Conservation (phyloP, 768 basidiomycete species). For the Podaxis sp. region DNA sequence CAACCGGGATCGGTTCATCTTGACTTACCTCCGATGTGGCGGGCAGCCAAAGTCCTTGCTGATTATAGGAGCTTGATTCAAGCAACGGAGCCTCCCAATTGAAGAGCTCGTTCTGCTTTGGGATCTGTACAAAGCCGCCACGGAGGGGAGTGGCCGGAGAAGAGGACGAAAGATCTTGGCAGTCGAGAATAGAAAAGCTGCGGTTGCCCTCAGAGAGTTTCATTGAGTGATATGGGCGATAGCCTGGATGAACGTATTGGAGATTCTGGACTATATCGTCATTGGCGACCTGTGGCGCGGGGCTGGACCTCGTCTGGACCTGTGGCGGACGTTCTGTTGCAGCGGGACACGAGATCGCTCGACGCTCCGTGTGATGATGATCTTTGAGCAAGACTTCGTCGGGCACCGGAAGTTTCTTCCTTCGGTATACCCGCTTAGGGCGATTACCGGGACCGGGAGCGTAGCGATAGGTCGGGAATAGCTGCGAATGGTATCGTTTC, state of each 20-base stretch:
- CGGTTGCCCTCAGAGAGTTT: not conserved
- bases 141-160: not conserved
- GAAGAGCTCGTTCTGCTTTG: not conserved
- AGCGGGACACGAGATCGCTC: not conserved
- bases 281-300: not conserved
- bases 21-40: not conserved
- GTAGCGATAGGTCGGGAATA: constrained; percentile 5
- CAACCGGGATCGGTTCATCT: not conserved
- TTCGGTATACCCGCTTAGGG: constrained; percentile 2
- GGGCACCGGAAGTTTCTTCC: not conserved
- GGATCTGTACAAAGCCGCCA: not conserved
- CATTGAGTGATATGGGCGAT: not conserved
- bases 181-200: not conserved
- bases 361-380: not conserved
- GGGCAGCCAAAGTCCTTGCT: not conserved
- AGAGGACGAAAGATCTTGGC: not conserved
- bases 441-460: not conserved
- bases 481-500: not conserved
- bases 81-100: not conserved
- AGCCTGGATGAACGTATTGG: not conserved
- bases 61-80: not conserved
- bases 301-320: not conserved
- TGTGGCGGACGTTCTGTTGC: not conserved
- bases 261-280: not conserved
- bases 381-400: not conserved